Evolutionary conservation across 129 eudicot species (phyloP).

Genomic region (Artemisia annua): DNA sequence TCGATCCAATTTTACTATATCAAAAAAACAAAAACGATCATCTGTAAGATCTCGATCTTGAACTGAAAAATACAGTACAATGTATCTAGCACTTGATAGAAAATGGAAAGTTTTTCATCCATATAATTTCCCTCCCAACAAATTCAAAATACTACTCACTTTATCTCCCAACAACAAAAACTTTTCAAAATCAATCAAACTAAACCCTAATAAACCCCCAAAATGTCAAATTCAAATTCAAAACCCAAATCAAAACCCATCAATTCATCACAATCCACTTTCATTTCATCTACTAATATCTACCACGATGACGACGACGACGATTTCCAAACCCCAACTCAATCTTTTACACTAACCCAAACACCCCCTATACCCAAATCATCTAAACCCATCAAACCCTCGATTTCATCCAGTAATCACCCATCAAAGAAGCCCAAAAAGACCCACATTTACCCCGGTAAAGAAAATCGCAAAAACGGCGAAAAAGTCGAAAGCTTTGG

Average conservation of each 20-base stretch:
- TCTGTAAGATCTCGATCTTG: too few species aligned
- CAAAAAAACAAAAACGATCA: too few species aligned
- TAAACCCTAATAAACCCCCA: too few species aligned
- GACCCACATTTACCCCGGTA: constrained; percentile 30
- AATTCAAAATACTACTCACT: too few species aligned
- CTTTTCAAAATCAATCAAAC: too few species aligned
- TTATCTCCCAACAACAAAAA: too few species aligned
- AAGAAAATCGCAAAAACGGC: constrained; percentile 35
- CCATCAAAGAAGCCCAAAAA: constrained; percentile 51
- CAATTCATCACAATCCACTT: constrained; percentile 24
- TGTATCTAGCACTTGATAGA: too few species aligned
- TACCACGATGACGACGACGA: constrained; percentile 52
- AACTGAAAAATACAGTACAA: too few species aligned
- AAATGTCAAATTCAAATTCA: constrained; percentile 24
- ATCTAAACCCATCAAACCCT: constrained; percentile 35
- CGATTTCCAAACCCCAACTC: constrained; percentile 59
- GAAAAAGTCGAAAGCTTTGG: background rate
- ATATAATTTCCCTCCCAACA: too few species aligned
- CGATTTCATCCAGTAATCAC: constrained; percentile 27
- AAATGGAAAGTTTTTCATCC: too few species aligned
- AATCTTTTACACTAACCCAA: constrained; percentile 35
- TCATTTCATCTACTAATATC: constrained; percentile 14
- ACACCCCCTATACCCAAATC: constrained; percentile 22
- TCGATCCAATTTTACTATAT: too few species aligned
- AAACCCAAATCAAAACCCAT: constrained; percentile 18